These are phyloP conservation scores for Cystoisospora suis DNA, from an alignment of 169 alveolate genomes.

Conservation along the genomic window DNA sequence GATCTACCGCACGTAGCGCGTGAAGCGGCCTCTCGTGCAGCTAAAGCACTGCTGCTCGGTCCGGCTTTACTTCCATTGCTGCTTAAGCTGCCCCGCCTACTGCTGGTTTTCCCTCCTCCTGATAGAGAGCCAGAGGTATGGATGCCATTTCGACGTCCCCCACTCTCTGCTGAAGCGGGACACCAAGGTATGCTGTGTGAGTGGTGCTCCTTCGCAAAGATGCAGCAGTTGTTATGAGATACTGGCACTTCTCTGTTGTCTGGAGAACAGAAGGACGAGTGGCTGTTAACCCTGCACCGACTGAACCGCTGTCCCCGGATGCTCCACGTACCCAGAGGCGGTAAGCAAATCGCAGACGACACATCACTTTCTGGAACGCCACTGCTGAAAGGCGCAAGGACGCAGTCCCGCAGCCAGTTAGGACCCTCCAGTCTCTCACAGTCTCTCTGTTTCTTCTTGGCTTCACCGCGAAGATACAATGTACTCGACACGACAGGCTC, in stretches of 20 bases:
- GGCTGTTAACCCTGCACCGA: neutral
- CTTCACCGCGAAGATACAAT: neutral
- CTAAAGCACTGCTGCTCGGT: neutral
- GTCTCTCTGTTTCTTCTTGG: too few relatives aligned
- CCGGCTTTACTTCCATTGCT: neutral
- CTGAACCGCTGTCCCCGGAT: conserved; percentile 26
- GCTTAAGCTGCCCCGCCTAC: neutral
- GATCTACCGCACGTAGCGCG: conserved; percentile 1
- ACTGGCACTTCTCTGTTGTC: too few relatives aligned
- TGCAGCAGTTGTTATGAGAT: too few relatives aligned
- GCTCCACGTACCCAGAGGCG: conserved; percentile 15
- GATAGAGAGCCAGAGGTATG: too few relatives aligned
- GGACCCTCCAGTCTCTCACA: too few relatives aligned
- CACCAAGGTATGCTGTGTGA: neutral
- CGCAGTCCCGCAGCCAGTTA: too few relatives aligned
- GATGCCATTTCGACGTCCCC: too few relatives aligned
- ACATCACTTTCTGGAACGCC: neutral
- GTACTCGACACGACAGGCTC: too few relatives aligned
- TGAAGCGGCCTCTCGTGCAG: neutral
- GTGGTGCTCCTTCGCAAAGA: too few relatives aligned
- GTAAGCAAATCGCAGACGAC: neutral
- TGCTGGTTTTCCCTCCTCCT: too few relatives aligned
- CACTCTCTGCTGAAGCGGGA: neutral
- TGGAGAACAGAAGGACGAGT: too few relatives aligned
- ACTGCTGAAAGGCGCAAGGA: too few relatives aligned